Evolutionary conservation across 495 filamentous ascomycete species (phyloP), one percentile per base, ranked within the genome.

Genomic region (Glonium stellatum): DNA sequence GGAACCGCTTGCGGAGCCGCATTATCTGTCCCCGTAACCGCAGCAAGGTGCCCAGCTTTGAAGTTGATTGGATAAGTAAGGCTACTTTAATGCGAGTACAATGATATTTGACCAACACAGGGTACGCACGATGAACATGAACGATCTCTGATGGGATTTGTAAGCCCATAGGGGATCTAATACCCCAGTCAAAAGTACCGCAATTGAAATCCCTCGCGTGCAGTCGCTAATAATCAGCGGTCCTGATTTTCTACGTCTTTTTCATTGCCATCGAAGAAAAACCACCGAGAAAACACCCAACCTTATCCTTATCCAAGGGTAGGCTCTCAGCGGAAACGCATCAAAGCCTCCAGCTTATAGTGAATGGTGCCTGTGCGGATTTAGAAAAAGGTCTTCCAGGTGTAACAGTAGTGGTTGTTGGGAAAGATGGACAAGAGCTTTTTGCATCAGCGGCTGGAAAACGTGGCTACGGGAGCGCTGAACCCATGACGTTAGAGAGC

Each of bases 401-500:
- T 1, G 64, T 72, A 12, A 72, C 77, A 4, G 72, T 78, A 52
- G 75, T 78, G 1, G 74, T 78, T 4, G 73, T 83, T 19, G 75
- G 73, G 57, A 75, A 72, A 50, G 55, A 77, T 63, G 81, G 82
- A 41, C 71, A 77, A 4, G 68, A 76, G 25, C 61, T 82, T 8
- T 78, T 82, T 54, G 64, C 72, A 5, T 70, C 79, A 54, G 71
- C 80, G 9, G 72, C 76, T 10, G 82, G 81, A 0, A 73, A 71
- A 36, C 69, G 67, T 12, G 79, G 78, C 5, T 41, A 71, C 3
- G 71, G 69, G 0, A 67, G 60, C 22, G 55, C 68, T 0, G 71
- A 74, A 11, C 71, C 75, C 23, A 80, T 84, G 78, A 75, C 70
- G 1, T 54, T 79, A 6, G 81, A 84, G 18, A 78, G 57, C 12